These are phyloP conservation scores for Carallia pectinifolia DNA, from an alignment of 345 rosid species.

Conservation along the genomic window DNA sequence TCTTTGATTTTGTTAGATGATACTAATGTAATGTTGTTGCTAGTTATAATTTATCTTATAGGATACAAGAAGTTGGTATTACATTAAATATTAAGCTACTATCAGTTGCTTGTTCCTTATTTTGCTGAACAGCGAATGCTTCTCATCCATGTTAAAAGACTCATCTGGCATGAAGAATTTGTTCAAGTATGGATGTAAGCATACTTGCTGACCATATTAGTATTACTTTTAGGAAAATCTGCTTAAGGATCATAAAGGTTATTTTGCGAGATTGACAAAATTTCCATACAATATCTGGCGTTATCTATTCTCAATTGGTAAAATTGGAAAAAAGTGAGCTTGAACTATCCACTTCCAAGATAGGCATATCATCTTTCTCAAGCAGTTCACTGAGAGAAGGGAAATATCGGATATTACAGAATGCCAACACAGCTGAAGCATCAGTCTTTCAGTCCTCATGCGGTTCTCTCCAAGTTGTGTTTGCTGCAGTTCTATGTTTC, in stretches of 20 bases:
- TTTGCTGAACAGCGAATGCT: background rate
- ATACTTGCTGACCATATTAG: background rate
- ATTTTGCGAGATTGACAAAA: background rate
- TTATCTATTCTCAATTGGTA: constrained; percentile 25
- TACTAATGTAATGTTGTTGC: background rate
- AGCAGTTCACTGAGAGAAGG: constrained; percentile 20
- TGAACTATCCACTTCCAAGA: constrained; percentile 4
- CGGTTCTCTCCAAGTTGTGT: constrained; percentile 20
- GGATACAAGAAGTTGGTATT: too few relatives aligned
- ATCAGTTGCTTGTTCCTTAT: too few relatives aligned
- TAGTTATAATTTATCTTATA: background rate
- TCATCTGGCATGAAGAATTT: too few relatives aligned
- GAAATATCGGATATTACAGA: constrained; percentile 18
- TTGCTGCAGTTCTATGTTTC: constrained; percentile 28
- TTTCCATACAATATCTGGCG: constrained; percentile 25
- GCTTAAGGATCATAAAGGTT: background rate
- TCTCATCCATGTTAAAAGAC: background rate
- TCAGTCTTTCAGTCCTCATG: constrained; percentile 26
- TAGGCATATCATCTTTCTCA: constrained; percentile 15
- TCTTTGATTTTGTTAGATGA: constrained; percentile 17
- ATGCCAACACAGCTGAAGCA: constrained; percentile 18
- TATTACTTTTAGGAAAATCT: too few relatives aligned
- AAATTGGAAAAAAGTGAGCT: constrained; percentile 8
- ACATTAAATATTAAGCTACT: too few relatives aligned
- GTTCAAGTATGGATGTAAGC: background rate